A percentile compares a stretch with the other conserved stretches of the same genome.
These are phyloP conservation scores for Neophaeococcomyces aloes DNA, from an alignment of 2,329 filamentous ascomycete species.

Conservation along the genomic window DNA sequence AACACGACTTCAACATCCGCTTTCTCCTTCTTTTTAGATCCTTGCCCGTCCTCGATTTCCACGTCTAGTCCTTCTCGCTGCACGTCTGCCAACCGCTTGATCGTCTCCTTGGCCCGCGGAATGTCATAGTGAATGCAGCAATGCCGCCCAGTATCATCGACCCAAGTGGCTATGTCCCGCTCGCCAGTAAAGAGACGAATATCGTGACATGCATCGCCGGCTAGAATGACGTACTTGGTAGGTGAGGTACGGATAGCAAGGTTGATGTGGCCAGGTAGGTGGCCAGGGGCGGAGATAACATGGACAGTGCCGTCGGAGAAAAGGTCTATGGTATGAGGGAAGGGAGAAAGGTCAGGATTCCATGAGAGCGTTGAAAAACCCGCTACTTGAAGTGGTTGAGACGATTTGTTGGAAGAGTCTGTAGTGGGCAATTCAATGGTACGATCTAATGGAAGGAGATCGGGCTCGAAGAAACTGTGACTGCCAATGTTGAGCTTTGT, in stretches of 20 bases:
- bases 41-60: not conserved
- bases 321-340: conserved; percentile 22
- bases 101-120: conserved; percentile 20
- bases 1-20: conserved; percentile 25
- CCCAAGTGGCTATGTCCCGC: conserved; percentile 24
- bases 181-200: conserved; percentile 24
- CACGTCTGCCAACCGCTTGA: conserved; percentile 15
- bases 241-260: conserved; percentile 21
- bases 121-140: conserved; percentile 26
- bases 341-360: conserved; percentile 12
- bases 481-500: conserved; percentile 17
- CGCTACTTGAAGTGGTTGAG: conserved; percentile 2
- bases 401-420: not conserved
- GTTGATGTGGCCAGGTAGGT: conserved; percentile 28
- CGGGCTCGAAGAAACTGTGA: conserved; percentile 23
- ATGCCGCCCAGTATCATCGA: conserved; percentile 19
- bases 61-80: conserved; percentile 14
- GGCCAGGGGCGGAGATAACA: conserved; percentile 25
- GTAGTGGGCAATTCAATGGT: conserved; percentile 20
- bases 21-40: conserved; percentile 9
- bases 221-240: conserved; percentile 23
- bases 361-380: not conserved
- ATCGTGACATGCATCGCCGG: conserved; percentile 28
- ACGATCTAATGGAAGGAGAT: conserved; percentile 20
- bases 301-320: conserved; percentile 25